Base-by-base conservation (phyloP, 805 yeast species). In the Wickerhamomyces rabaulensis region DNA sequence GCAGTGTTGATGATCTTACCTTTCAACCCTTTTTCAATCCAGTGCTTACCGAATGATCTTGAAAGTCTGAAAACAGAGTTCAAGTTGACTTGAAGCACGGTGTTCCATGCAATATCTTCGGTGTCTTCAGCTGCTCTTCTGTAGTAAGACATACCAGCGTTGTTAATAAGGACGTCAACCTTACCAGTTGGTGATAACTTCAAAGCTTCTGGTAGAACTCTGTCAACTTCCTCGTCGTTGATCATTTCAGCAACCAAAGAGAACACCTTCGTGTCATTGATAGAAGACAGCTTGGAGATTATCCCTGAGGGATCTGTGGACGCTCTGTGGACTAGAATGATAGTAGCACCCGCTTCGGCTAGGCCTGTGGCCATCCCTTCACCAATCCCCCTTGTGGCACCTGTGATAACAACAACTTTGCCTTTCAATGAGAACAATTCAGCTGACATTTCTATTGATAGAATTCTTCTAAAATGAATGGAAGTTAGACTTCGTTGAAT, bases 1-100 rank as follows among this genome's bases (percentile, higher is more conserved):
- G 92, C 91, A 10, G 97, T 90, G 66, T 86, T 75, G 56, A 90
- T 80, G 55, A 90, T 72, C 5, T 94, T 83, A 38, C 96, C 96
- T 72, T 5, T 94, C 83, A 37, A 96, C 96, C 53, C 65, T 55
- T 35, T 78, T 74, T 75, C 86, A 84, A 51, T 80, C 74, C 59
- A 56, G 39, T 58, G 48, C n/a, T 71, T 72, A 42, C 96, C 97
- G 42, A 84, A 75, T 41, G 74, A 70, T 69, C 87, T 83, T 51
- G 94, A 81, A 60, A 91, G 79, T 66, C 82, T 84, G 70, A 82
- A 87, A 39, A 83, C 86, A 13, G 92, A 86, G 59, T 84, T 81
- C 50, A 89, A 69, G 63, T 89, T 94, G 41, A 86, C 78, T 58
- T 80, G 76, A 59, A 88, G 73, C 41, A 89, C 82, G 47, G 75